phyloP scores from a whole-genome alignment of 495 filamentous ascomycete genomes.

The Aspergillus funiculosus region DNA sequence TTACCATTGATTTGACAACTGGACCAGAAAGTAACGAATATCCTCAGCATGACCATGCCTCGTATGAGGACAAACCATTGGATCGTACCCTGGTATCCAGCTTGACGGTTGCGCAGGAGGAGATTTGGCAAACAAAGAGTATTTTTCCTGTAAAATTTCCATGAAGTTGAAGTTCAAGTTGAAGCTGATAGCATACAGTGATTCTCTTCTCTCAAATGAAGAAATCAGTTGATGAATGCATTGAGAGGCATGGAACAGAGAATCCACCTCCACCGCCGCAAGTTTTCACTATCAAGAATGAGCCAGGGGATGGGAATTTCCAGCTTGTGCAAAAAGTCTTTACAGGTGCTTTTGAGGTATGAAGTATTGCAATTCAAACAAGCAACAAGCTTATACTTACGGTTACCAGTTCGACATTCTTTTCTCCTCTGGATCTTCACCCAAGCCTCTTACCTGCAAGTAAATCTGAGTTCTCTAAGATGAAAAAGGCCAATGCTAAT shows the following conservation, averaged over 20 bases:
- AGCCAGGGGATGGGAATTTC: conserved; percentile 67
- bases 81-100: conserved; percentile 71
- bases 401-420: conserved; percentile 73
- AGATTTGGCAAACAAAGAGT: conserved; percentile 83
- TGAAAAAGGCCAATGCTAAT: conserved; percentile 26
- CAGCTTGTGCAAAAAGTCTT: conserved; percentile 93
- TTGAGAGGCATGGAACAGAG: conserved; percentile 65
- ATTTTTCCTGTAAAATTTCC: conserved; percentile 8
- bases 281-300: conserved; percentile 70
- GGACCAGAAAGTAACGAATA: conserved; percentile 57
- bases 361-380: background rate
- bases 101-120: conserved; percentile 56
- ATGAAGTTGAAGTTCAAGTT: background rate
- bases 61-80: conserved; percentile 66
- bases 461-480: background rate
- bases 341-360: conserved; percentile 74
- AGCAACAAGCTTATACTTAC: conserved; percentile 18
- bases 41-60: conserved; percentile 56
- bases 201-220: conserved; percentile 75
- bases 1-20: conserved; percentile 71
- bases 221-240: conserved; percentile 59
- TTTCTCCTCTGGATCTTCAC: conserved; percentile 74
- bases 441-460: conserved; percentile 52
- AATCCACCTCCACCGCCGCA: conserved; percentile 75
- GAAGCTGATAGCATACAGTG: conserved; percentile 28